Base-by-base conservation (phyloP, 1,284 basidiomycete genomes). In the Cutaneotrichosporon daszewskae region DNA sequence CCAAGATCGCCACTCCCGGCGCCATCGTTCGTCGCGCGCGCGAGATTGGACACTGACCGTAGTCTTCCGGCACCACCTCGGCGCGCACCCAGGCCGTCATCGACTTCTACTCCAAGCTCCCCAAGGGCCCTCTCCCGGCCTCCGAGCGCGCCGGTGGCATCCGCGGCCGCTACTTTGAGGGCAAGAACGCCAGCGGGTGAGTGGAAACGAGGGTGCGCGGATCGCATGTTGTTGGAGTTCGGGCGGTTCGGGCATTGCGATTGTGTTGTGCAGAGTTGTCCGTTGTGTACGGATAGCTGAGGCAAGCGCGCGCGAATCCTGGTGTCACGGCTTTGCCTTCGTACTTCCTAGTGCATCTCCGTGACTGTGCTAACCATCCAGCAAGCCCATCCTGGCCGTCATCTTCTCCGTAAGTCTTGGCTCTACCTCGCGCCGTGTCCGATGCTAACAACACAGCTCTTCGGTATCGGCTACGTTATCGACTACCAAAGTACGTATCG, bases 21-120 rank as follows among this genome's bases (percentile, higher is more conserved):
- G 82, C 87, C 59, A 83, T 94, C 52, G 86, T 90, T 72, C 66
- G 85, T 63, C 43, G 43, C 49, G 26, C 34, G 32, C 40, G 39
- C 27, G 19, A 37, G 45, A 31, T n/a, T 9, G 28, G 16, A n/a
- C 10, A 20, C 31, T 32, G 33, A 33, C 32, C 16, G 31, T 54
- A 73, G 84, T 80, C 84, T 43, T 81, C 83, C 50, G 89, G 87
- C 54, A 79, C 82, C 47, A 70, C 66, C 51, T 85, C 84, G 44
- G 81, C 79, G 42, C 82, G 85, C 57, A 85, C 94, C 45, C 77
- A 80, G 47, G 81, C 82, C 29, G 84, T 95, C 65, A 88, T 95
- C 55, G 81, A 85, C 64, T 95, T 95, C 74, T 96, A 96, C 79
- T 90, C 87, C 57, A 87, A 86, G 70, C 79, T 96, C 37, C 91